Evolutionary conservation across 306 rosid genomes (phyloP).

Genomic region (Alnus rubra): DNA sequence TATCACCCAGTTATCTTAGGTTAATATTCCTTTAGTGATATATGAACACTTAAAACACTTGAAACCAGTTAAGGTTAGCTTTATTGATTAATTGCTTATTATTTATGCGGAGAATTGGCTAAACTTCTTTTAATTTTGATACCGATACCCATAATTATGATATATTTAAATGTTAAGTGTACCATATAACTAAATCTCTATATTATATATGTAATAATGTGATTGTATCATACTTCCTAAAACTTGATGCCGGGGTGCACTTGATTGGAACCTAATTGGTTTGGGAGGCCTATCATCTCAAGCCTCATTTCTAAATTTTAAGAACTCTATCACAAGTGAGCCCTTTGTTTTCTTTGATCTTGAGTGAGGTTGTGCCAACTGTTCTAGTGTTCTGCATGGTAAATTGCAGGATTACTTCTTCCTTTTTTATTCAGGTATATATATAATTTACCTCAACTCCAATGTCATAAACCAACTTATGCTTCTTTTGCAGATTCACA

Average conservation of each 20-base stretch:
- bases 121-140: neutral
- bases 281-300: neutral
- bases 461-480: neutral
- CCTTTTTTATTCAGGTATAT: neutral
- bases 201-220: neutral
- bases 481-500: slow-evolving; percentile 39
- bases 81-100: neutral
- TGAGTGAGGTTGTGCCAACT: neutral
- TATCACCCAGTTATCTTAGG: neutral
- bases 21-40: too few relatives aligned
- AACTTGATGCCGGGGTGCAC: neutral
- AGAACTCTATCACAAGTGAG: neutral
- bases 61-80: neutral
- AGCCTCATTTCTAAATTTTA: neutral
- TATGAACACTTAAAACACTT: too few relatives aligned
- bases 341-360: neutral
- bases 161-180: neutral
- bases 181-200: neutral
- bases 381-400: neutral
- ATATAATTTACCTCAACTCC: neutral
- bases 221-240: neutral
- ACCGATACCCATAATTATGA: neutral
- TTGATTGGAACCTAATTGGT: neutral
- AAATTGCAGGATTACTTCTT: neutral
- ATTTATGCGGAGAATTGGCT: neutral